Evolutionary conservation across 306 rosid species (phyloP).

Genomic region (Phaseolus lunatus): DNA sequence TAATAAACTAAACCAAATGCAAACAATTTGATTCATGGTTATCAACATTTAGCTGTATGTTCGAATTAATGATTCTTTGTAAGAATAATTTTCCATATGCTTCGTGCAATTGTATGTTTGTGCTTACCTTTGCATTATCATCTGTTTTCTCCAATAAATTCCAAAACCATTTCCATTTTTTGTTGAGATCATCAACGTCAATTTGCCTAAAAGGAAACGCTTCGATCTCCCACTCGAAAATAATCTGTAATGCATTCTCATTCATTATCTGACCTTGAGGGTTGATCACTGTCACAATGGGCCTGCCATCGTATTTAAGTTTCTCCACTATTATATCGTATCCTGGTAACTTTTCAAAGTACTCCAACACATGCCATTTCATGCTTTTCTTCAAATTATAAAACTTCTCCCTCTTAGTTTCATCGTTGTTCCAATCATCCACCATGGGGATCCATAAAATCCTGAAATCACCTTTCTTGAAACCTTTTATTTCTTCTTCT

Average conservation of each 20-base stretch:
- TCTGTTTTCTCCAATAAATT: slow-evolving; percentile 38
- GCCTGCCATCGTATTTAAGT: neutral
- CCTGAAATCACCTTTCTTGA: slow-evolving; percentile 45
- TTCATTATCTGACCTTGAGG: slow-evolving; percentile 36
- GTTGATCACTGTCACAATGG: slow-evolving; percentile 37
- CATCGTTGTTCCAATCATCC: neutral
- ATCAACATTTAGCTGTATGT: neutral
- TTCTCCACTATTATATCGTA: neutral
- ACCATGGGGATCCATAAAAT: slow-evolving; percentile 51
- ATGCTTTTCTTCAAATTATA: neutral
- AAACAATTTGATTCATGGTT: neutral
- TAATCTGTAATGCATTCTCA: slow-evolving; percentile 36
- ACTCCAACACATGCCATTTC: slow-evolving; percentile 44
- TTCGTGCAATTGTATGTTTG: neutral
- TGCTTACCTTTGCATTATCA: slow-evolving; percentile 9
- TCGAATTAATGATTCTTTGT: no score
- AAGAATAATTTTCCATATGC: no score
- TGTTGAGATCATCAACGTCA: slow-evolving; percentile 30
- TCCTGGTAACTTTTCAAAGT: slow-evolving; percentile 37
- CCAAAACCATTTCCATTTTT: slow-evolving; percentile 52
- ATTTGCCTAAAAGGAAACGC: slow-evolving; percentile 49
- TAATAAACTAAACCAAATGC: neutral
- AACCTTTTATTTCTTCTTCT: slow-evolving; percentile 3
- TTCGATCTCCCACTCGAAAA: slow-evolving; percentile 49
- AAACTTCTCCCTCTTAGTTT: neutral